Base-by-base conservation (phyloP, 2,329 filamentous ascomycete genomes). In the Helicocarpus griseus region DNA sequence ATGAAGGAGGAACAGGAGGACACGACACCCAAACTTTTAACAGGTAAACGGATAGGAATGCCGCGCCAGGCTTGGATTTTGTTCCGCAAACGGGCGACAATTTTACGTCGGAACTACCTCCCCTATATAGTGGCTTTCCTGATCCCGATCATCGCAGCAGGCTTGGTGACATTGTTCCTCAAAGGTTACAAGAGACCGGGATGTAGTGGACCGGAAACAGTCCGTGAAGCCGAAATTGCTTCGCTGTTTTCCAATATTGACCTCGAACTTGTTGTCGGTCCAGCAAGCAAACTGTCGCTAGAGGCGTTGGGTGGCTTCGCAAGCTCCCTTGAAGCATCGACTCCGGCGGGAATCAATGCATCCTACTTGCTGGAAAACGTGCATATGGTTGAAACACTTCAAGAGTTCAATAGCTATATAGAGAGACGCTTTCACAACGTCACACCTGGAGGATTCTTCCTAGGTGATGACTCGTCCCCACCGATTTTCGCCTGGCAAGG, bases 131-230 rank as follows among this genome's bases (percentile, higher is more conserved):
- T 82, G 2, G 89, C 88, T 0, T 76, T 95, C 35, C 58, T 89
- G 0, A 80, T 95, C 11, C 90, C 90, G 0, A 79, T 96, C 49
- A 74, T 89, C 51, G 86, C 88, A 1, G 86, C 88, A 17, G 88
- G 84, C 0, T 71, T 95, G 14, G 87, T 89, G 0, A 87, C 85
- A 3, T 74, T 94, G 2, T 90, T 91, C 60, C 71, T 96, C 6
- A 76, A 78, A 40, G 69, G 72, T 44, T 82, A 82, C 58, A 58
- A 65, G 3, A 73, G 73, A 1, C 71, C 74, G 50, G 63, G 71
- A 2, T 87, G 83, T 61, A 70, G 73, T 14, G 77, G 79, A 1
- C 63, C 65, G 0, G 72, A 76, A 1, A 70, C 74, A 44, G 60
- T 65, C 35, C 28, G 31, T 4, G 28, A 53, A 29, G 22, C 50